A percentile compares a stretch with the other conserved stretches of the same genome.
Conservation (phyloP, 2,329 filamentous ascomycete species). For the Epichloe glyceriae region DNA sequence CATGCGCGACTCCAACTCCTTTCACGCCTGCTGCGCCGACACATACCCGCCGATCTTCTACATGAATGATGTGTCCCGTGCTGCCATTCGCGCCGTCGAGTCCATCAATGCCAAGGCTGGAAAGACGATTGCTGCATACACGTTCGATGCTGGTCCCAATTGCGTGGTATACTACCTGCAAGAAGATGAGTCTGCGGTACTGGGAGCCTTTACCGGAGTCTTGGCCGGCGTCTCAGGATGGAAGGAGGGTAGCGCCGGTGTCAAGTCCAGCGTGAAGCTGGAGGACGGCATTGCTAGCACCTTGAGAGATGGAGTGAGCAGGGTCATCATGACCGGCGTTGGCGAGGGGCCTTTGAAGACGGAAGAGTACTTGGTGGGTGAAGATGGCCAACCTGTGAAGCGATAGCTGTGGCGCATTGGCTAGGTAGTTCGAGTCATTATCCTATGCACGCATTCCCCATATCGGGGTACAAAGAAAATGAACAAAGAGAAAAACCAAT, state of each 20-base stretch:
- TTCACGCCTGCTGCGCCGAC: conserved; percentile 90
- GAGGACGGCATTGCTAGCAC: conserved; percentile 52
- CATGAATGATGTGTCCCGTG: conserved; percentile 84
- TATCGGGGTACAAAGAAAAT: not conserved
- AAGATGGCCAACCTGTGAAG: conserved; percentile 41
- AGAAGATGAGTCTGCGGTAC: conserved; percentile 57
- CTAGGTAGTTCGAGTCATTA: not conserved
- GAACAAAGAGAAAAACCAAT: not conserved
- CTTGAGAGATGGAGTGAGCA: conserved; percentile 67
- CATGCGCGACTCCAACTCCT: conserved; percentile 94
- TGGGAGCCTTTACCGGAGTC: conserved; percentile 63
- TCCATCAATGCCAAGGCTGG: conserved; percentile 72
- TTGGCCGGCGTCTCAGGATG: conserved; percentile 56
- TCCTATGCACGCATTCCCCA: not conserved
- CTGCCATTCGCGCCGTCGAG: conserved; percentile 80
- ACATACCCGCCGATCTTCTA: conserved; percentile 98
- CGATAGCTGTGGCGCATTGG: conserved; percentile 9
- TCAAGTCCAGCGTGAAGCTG: conserved; percentile 42
- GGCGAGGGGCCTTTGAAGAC: conserved; percentile 79
- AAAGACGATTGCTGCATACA: conserved; percentile 78
- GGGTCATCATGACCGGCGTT: conserved; percentile 83
- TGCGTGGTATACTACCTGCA: conserved; percentile 92
- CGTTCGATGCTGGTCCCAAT: conserved; percentile 94
- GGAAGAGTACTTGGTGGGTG: conserved; percentile 61
- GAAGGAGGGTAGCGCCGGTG: conserved; percentile 45